Evolutionary conservation across 2,329 filamentous ascomycete genomes (phyloP).

Genomic region (Botryosphaeria dothidea): DNA sequence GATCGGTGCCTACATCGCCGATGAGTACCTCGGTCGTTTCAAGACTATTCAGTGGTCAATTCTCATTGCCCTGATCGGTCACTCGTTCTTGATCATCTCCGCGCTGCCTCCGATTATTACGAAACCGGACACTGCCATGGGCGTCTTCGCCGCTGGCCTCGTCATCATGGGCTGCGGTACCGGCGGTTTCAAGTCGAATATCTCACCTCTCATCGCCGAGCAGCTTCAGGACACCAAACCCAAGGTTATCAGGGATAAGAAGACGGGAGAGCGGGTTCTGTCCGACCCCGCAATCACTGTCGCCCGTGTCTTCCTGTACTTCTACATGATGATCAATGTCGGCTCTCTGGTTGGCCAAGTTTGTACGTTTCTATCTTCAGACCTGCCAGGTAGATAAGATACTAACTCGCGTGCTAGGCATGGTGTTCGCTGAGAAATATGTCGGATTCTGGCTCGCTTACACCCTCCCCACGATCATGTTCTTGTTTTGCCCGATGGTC

Average conservation of each 20-base stretch:
- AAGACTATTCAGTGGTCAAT: constrained; percentile 59
- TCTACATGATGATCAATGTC: constrained; percentile 71
- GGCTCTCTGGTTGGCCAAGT: constrained; percentile 61
- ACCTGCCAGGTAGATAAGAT: neutral
- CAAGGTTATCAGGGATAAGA: constrained; percentile 55
- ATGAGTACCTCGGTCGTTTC: constrained; percentile 62
- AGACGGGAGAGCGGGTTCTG: constrained; percentile 65
- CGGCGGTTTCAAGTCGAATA: constrained; percentile 49
- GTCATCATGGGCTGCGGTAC: constrained; percentile 49
- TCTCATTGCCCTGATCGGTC: constrained; percentile 52
- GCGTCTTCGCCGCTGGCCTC: constrained; percentile 55
- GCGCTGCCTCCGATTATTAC: constrained; percentile 51
- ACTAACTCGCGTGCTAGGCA: constrained; percentile 49
- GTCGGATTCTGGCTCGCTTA: constrained; percentile 75
- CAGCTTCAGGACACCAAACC: constrained; percentile 64
- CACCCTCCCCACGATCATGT: constrained; percentile 66
- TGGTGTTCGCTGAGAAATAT: constrained; percentile 75
- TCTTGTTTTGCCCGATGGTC: constrained; percentile 63
- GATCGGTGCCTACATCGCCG: constrained; percentile 58
- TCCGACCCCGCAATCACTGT: constrained; percentile 70
- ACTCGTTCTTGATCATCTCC: constrained; percentile 57
- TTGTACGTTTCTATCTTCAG: neutral
- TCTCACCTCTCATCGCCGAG: constrained; percentile 68
- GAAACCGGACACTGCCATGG: constrained; percentile 45
- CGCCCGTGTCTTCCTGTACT: constrained; percentile 68